Evolutionary conservation across 2,329 filamentous ascomycete species (phyloP).

Genomic region (Alternaria viburni): DNA sequence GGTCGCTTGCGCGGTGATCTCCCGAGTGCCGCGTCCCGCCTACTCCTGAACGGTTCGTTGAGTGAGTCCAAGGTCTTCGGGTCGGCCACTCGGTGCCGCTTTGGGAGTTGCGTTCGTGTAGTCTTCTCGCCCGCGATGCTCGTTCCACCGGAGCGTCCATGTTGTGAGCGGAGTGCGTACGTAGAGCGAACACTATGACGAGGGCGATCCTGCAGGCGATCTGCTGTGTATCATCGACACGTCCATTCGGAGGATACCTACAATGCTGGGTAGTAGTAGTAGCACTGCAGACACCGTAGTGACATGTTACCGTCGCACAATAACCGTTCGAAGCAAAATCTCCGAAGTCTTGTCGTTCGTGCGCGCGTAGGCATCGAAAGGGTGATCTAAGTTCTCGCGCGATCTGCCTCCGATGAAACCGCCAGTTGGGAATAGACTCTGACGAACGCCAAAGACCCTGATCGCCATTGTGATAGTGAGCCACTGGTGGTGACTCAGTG

Average conservation of each 20-base stretch:
- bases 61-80: neutral
- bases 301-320: constrained; percentile 1
- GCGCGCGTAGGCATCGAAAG: neutral
- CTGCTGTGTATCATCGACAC: constrained; percentile 1
- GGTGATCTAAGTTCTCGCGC: neutral
- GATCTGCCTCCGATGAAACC: neutral
- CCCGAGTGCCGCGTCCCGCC: neutral
- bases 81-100: neutral
- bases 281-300: neutral
- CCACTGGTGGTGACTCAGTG: neutral
- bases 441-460: neutral
- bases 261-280: neutral
- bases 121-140: constrained; percentile 1
- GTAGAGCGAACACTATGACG: neutral
- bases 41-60: neutral
- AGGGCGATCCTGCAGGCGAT: constrained; percentile 8
- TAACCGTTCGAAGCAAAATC: constrained; percentile 2
- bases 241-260: constrained; percentile 4
- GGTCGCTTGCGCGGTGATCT: neutral
- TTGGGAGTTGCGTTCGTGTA: neutral
- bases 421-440: neutral
- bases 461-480: neutral
- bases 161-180: neutral
- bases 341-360: neutral
- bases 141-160: neutral